A percentile compares a stretch with the other conserved stretches of the same genome.
Conservation (phyloP, 441 rosid genomes). For the Viola pubescens region DNA sequence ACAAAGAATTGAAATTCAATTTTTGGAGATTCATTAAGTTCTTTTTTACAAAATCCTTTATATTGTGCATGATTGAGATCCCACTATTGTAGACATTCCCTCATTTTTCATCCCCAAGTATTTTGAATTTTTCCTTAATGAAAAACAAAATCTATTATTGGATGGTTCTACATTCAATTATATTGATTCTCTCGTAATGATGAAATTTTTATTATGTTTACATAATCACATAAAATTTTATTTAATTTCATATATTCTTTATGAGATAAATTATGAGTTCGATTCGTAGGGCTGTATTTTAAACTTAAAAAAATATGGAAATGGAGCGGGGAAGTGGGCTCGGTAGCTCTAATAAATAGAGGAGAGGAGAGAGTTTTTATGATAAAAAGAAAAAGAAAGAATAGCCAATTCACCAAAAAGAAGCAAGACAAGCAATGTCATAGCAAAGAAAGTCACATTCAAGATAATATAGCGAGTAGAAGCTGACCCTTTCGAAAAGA, state of each 20-base stretch:
- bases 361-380: slow-evolving; percentile 7
- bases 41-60: not conserved
- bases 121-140: not conserved
- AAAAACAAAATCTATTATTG: not conserved
- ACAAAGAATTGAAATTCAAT: too few relatives aligned
- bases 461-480: slow-evolving; percentile 19
- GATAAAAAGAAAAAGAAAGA: slow-evolving; percentile 14
- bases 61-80: not conserved
- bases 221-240: not conserved
- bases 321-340: not conserved
- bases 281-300: not conserved
- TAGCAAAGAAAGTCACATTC: slow-evolving; percentile 13
- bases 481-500: slow-evolving; percentile 26
- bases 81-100: not conserved
- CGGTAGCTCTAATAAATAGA: not conserved
- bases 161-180: too few relatives aligned
- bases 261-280: too few relatives aligned
- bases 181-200: too few relatives aligned
- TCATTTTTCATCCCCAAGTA: slow-evolving; percentile 3
- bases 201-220: not conserved
- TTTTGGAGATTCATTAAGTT: too few relatives aligned
- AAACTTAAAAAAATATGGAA: not conserved
- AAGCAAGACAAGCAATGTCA: slow-evolving; percentile 13
- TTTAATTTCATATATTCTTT: too few relatives aligned
- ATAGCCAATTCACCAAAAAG: slow-evolving; percentile 23